phyloP scores from a whole-genome alignment of 2,329 filamentous ascomycete species.

The Esteya vermicola region DNA sequence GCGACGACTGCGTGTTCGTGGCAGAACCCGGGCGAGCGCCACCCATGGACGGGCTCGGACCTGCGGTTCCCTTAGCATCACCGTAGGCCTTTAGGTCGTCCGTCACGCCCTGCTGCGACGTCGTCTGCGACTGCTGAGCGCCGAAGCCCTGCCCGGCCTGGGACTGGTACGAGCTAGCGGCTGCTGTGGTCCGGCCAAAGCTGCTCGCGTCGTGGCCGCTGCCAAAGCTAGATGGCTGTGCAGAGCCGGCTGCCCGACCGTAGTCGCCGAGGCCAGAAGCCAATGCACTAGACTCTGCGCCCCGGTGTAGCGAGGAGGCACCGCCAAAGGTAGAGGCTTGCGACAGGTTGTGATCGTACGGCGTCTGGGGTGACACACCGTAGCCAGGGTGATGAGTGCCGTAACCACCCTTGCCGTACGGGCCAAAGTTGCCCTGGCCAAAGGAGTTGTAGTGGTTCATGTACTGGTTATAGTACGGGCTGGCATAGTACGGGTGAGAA shows the following conservation, averaged over 20 bases:
- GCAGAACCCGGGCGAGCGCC: conserved; percentile 44
- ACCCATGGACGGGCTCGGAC: conserved; percentile 41
- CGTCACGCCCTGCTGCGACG: conserved; percentile 22
- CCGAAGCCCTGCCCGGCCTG: conserved; percentile 40
- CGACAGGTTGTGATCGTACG: conserved; percentile 39
- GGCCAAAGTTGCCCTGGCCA: conserved; percentile 37
- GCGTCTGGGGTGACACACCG: conserved; percentile 17
- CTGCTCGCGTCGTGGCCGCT: conserved; percentile 36
- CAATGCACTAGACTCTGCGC: conserved; percentile 30
- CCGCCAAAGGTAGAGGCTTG: conserved; percentile 39
- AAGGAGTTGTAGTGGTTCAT: conserved; percentile 27
- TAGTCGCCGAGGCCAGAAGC: conserved; percentile 36
- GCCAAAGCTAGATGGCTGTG: conserved; percentile 35
- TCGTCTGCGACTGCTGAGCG: conserved; percentile 31
- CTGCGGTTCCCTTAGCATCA: conserved; percentile 37
- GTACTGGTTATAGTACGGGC: conserved; percentile 49
- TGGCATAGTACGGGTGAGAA: conserved; percentile 43
- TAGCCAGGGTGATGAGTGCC: conserved; percentile 36
- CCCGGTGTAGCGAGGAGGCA: conserved; percentile 31
- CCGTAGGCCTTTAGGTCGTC: conserved; percentile 48
- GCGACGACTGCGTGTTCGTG: conserved; percentile 35
- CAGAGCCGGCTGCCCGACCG: conserved; percentile 24
- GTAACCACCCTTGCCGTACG: conserved; percentile 45
- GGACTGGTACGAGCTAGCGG: conserved; percentile 35
- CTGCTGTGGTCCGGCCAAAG: conserved; percentile 38